phyloP scores from a whole-genome alignment of 352 stramenopile genomes.

The Phytophthora megakarya region DNA sequence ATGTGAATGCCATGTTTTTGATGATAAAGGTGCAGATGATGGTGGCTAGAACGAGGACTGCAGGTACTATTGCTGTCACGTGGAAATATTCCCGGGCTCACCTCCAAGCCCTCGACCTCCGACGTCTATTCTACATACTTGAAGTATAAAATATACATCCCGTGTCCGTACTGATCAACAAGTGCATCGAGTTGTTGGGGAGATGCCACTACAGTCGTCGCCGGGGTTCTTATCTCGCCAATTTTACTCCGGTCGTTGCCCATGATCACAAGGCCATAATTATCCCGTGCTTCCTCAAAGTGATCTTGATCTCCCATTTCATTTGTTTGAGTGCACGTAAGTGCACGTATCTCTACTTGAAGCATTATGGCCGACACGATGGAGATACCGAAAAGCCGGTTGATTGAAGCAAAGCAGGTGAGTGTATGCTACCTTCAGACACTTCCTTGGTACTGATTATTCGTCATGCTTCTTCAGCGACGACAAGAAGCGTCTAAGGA shows the following conservation, averaged over 20 bases:
- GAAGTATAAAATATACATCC: conserved; percentile 36
- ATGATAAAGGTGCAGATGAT: conserved; percentile 28
- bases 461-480: conserved; percentile 39
- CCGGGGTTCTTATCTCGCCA: conserved; percentile 28
- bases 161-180: conserved; percentile 14
- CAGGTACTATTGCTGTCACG: conserved; percentile 1
- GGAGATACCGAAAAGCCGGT: conserved; percentile 64
- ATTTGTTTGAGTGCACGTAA: conserved; percentile 1
- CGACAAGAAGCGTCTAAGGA: conserved; percentile 81
- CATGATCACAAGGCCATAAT: conserved; percentile 20
- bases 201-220: background rate
- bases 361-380: conserved; percentile 36
- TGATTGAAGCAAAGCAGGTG: conserved; percentile 85
- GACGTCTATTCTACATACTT: conserved; percentile 25
- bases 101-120: conserved; percentile 6
- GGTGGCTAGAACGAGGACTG: conserved; percentile 14
- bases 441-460: background rate
- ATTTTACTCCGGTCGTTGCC: conserved; percentile 13
- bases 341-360: background rate
- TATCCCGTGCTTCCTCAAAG: conserved; percentile 9
- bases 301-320: conserved; percentile 5
- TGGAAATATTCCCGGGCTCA: conserved; percentile 6
- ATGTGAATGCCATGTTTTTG: conserved; percentile 30
- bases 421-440: background rate
- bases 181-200: background rate